A percentile compares a stretch with the other conserved stretches of the same genome.
Conservation (phyloP, 2,329 filamentous ascomycete genomes). For the Neopestalotiopsis sp. region DNA sequence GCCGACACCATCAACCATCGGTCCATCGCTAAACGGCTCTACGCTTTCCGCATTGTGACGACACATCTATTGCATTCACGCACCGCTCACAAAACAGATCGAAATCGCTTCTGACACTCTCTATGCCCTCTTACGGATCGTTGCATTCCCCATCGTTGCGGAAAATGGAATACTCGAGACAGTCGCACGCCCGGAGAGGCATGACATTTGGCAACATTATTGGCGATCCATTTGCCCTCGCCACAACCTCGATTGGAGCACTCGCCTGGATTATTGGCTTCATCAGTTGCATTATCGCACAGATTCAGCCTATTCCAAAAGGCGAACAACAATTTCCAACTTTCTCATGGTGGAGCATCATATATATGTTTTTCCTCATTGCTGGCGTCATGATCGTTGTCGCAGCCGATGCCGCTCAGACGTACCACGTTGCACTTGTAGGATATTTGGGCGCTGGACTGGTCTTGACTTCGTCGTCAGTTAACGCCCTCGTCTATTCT, state of each 20-base stretch:
- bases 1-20: not conserved
- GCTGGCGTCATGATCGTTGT: slow-evolving; percentile 81
- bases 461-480: slow-evolving; percentile 82
- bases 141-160: slow-evolving; percentile 73
- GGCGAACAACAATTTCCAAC: slow-evolving; percentile 71
- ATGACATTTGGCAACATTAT: slow-evolving; percentile 88
- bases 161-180: slow-evolving; percentile 79
- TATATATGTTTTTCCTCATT: slow-evolving; percentile 86
- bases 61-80: not conserved
- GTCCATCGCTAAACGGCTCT: not conserved
- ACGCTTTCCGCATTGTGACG: slow-evolving; percentile 1
- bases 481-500: slow-evolving; percentile 85
- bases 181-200: slow-evolving; percentile 56
- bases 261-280: slow-evolving; percentile 96
- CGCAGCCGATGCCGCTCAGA: slow-evolving; percentile 81
- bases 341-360: slow-evolving; percentile 90
- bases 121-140: slow-evolving; percentile 79
- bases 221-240: slow-evolving; percentile 94
- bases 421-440: slow-evolving; percentile 90
- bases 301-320: slow-evolving; percentile 50
- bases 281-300: slow-evolving; percentile 80
- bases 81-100: not conserved
- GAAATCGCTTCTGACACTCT: slow-evolving; percentile 33
- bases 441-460: slow-evolving; percentile 85
- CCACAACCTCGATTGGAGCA: slow-evolving; percentile 91